phyloP scores from a whole-genome alignment of 305 asterid genomes.

The Euphrasia arctica region DNA sequence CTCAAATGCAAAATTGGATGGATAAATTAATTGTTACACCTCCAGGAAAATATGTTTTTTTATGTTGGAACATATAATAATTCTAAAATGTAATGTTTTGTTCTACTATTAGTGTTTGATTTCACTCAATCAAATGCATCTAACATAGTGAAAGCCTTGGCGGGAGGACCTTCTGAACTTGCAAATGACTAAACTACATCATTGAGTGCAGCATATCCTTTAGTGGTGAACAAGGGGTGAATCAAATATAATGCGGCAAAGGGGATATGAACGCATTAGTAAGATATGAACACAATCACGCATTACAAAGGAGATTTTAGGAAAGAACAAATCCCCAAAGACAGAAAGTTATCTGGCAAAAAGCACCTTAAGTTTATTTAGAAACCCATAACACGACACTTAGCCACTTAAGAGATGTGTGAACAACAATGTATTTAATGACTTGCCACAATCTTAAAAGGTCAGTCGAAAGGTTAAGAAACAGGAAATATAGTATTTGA shows the following conservation, averaged over 20 bases:
- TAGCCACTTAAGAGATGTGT: background rate
- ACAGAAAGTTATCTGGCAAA: slow-evolving; percentile 3
- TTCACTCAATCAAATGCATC: background rate
- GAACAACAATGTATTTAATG: slow-evolving; percentile 13
- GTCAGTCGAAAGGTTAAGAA: slow-evolving; percentile 7
- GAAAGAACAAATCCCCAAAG: background rate
- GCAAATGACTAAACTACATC: slow-evolving; percentile 13
- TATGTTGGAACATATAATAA: background rate
- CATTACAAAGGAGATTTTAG: slow-evolving; percentile 8
- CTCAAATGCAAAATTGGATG: background rate
- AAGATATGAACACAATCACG: background rate
- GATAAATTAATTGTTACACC: background rate
- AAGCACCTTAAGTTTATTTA: slow-evolving; percentile 10
- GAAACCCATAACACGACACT: slow-evolving; percentile 11
- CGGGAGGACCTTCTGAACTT: background rate
- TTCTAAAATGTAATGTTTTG: slow-evolving; percentile 11
- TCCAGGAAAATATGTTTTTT: slow-evolving; percentile 1
- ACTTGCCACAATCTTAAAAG: slow-evolving; percentile 14
- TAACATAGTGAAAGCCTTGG: background rate
- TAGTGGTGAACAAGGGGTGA: background rate
- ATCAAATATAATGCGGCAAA: no score
- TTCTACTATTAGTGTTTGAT: background rate
- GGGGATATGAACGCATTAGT: background rate
- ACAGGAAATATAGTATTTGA: slow-evolving; percentile 20
- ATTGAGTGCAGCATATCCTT: slow-evolving; percentile 10